Evolutionary conservation across 148 eudicot genomes (phyloP), one percentile per base, ranked within the genome.

Genomic region (Nepenthes mirabilis): DNA sequence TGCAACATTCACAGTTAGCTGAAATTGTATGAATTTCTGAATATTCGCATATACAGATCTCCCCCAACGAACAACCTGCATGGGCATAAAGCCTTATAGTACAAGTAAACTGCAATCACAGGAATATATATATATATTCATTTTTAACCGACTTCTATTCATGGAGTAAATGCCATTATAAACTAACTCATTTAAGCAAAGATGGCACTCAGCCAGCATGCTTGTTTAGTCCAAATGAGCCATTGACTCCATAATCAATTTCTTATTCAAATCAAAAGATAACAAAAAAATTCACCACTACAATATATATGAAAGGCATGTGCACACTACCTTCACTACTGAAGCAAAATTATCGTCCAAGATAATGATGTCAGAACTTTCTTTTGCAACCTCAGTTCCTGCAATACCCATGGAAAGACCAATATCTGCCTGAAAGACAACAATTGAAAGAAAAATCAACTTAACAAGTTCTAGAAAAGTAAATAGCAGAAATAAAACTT

Each of bases 351-450:
- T 83, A 58, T 91, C 97, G 55, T 91, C 97, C 83, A 91, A 80
- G 59, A 91, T 91, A 35, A 91, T 83, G 67, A 91, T 88, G 66
- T 91, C 97, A 0, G 97, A 91, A 81, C 95, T 87, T 58, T 87
- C 95, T 83, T 91, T 91, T 32, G 97, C 97, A 45, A 91, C 97
- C 77, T 91, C 97, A 60, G 97, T 91, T 71, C 97, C 97, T 43
- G 81, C 78, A 68, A 91, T 91, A 35, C 97, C 97, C 97, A 91
- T 91, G 47, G 97, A 80, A 73, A 91, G 93, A 56, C 97, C 97
- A 72, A 91, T 91, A 56, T 91, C 97, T 55, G 97, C 95, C 97
- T 86, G 59, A 63, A 78, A 61, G 56, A 70, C 65, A 40, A 43
- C 1, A 57, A 11, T 49, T n/a, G 14, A 49, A 49, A n/a, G n/a